Evolutionary conservation across 2,329 filamentous ascomycete species (phyloP).

Genomic region (Fulvia fulva): DNA sequence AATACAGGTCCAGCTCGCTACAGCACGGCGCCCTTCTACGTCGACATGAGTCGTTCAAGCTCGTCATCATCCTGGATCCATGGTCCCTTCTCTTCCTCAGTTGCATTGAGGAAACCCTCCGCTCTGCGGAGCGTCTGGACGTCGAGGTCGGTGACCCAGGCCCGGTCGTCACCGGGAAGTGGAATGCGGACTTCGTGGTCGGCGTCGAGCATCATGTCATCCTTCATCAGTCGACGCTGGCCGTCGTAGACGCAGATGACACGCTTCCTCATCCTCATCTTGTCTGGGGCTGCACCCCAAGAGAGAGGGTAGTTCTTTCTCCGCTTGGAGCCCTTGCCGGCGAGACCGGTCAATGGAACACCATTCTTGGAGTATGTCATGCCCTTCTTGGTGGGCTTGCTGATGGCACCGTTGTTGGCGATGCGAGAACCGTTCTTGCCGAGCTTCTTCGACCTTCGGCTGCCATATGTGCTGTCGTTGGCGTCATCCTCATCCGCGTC

Average conservation of each 20-base stretch:
- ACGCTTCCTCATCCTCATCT: constrained; percentile 98
- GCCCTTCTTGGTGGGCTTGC: constrained; percentile 58
- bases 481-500: constrained; percentile 53
- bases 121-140: constrained; percentile 83
- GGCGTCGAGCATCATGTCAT: constrained; percentile 97
- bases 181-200: constrained; percentile 89
- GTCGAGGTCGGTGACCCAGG: constrained; percentile 88
- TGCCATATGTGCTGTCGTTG: constrained; percentile 53
- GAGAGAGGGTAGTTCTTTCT: constrained; percentile 88
- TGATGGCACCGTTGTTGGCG: constrained; percentile 33
- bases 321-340: constrained; percentile 68
- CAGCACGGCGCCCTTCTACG: background rate
- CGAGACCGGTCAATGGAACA: constrained; percentile 49
- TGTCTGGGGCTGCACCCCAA: constrained; percentile 87
- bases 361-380: constrained; percentile 76
- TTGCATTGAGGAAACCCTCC: constrained; percentile 76
- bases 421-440: constrained; percentile 44
- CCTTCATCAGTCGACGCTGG: constrained; percentile 77
- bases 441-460: constrained; percentile 42
- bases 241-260: constrained; percentile 92
- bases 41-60: constrained; percentile 54
- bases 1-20: background rate
- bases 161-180: constrained; percentile 62
- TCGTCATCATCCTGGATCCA: constrained; percentile 70
- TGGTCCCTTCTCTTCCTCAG: constrained; percentile 79